Evolutionary conservation across 306 rosid species (phyloP).

Genomic region (Senna siamea): DNA sequence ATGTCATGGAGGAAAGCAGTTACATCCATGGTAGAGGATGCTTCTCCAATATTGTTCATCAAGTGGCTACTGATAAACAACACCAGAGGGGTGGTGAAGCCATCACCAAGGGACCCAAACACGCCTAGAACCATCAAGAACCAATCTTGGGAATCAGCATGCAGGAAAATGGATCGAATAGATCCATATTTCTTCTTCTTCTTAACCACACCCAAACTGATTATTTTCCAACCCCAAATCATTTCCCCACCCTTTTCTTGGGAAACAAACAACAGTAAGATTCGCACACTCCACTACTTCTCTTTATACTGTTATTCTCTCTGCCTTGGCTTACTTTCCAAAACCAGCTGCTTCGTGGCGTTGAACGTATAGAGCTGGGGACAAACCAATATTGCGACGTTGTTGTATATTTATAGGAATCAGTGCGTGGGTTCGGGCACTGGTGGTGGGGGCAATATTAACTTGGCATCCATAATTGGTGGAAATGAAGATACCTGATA

Average conservation of each 20-base stretch:
- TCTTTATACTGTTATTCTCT: too few relatives aligned
- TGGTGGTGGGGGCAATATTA: slow-evolving; percentile 38
- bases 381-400: slow-evolving; percentile 1
- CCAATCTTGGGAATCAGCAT: slow-evolving; percentile 66
- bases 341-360: too few relatives aligned
- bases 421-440: not conserved
- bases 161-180: slow-evolving; percentile 69
- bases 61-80: slow-evolving; percentile 40
- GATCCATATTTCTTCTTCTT: slow-evolving; percentile 50
- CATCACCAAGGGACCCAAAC: slow-evolving; percentile 75
- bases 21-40: slow-evolving; percentile 6
- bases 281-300: too few relatives aligned
- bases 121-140: slow-evolving; percentile 66
- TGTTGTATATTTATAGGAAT: slow-evolving; percentile 43
- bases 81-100: slow-evolving; percentile 61
- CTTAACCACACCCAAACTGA: slow-evolving; percentile 9
- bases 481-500: not conserved
- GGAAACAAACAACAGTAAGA: slow-evolving; percentile 36
- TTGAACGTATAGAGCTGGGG: too few relatives aligned
- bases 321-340: too few relatives aligned
- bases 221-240: slow-evolving; percentile 32
- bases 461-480: not conserved
- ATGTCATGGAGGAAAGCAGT: slow-evolving; percentile 23
- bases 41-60: slow-evolving; percentile 48
- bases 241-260: slow-evolving; percentile 24